Conservation (phyloP, 495 filamentous ascomycete genomes). For the Penicillium steckii region DNA sequence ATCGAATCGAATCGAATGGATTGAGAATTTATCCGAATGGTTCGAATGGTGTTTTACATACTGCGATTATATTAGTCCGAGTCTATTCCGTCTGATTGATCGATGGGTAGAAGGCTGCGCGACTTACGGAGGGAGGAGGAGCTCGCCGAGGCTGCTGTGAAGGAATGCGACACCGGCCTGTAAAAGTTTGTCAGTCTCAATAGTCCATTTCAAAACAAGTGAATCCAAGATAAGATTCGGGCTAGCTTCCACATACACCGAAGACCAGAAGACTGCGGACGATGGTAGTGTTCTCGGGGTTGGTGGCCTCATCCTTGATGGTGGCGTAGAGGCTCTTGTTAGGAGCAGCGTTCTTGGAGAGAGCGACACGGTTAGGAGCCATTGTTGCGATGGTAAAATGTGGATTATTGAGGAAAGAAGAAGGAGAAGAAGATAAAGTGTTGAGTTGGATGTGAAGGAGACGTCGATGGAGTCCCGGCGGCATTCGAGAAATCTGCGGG, state of each 20-base stretch:
- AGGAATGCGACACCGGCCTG: slow-evolving; percentile 74
- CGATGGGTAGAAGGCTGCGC: background rate
- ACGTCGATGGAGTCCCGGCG: slow-evolving; percentile 8
- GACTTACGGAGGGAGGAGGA: slow-evolving; percentile 70
- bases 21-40: slow-evolving; percentile 3
- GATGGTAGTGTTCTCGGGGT: slow-evolving; percentile 71
- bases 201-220: background rate
- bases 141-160: slow-evolving; percentile 70
- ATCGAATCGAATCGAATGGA: slow-evolving; percentile 14
- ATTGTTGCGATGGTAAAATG: slow-evolving; percentile 25
- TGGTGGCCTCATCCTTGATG: slow-evolving; percentile 63
- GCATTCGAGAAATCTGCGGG: slow-evolving; percentile 44
- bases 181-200: slow-evolving; percentile 18
- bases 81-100: background rate
- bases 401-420: no score
- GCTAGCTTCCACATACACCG: slow-evolving; percentile 53
- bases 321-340: slow-evolving; percentile 50
- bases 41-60: slow-evolving; percentile 22
- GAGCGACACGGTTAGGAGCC: slow-evolving; percentile 43
- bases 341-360: slow-evolving; percentile 31
- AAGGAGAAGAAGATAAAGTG: background rate
- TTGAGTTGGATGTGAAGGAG: background rate
- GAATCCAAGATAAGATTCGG: background rate
- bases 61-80: slow-evolving; percentile 8
- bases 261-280: slow-evolving; percentile 72